Conservation (phyloP, 768 basidiomycete genomes). For the Mycena latifolia region DNA sequence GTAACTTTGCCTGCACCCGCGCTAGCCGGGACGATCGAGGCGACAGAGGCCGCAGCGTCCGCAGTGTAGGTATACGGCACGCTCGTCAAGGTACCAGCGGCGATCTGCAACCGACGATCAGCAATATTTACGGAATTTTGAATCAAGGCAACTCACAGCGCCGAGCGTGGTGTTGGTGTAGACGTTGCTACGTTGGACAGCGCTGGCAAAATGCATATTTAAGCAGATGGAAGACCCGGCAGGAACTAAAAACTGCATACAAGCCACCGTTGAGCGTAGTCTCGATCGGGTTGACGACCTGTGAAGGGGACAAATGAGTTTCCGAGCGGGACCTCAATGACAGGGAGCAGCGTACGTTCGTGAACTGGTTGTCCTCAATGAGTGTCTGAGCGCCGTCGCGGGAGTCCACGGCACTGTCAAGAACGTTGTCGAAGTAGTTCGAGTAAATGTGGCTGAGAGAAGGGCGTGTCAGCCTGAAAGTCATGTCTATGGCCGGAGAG, state of each 20-base stretch:
- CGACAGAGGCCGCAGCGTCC: constrained; percentile 20
- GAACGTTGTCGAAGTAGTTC: constrained; percentile 31
- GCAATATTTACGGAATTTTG: background rate
- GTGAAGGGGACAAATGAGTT: background rate
- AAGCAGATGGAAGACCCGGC: background rate
- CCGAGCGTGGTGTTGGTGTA: constrained; percentile 26
- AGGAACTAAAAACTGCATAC: constrained; percentile 6
- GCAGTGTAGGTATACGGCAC: constrained; percentile 31
- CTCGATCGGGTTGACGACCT: constrained; percentile 31
- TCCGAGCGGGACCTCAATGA: background rate
- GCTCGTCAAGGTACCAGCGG: constrained; percentile 26
- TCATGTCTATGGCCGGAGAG: background rate
- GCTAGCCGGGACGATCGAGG: constrained; percentile 24
- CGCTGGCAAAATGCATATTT: background rate
- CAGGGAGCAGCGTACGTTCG: constrained; percentile 17
- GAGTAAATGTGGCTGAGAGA: constrained; percentile 30
- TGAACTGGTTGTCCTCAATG: constrained; percentile 34
- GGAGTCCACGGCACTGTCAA: constrained; percentile 25
- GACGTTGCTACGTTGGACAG: constrained; percentile 29
- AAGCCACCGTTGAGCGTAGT: constrained; percentile 34
- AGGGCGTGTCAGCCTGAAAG: constrained; percentile 1
- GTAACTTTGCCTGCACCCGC: constrained; percentile 32
- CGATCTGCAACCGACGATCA: constrained; percentile 20
- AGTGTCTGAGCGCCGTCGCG: constrained; percentile 33
- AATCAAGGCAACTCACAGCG: background rate